Percentiles rank a stretch among this genome's conserved stretches.
Conservation (phyloP, 1,139 yeast species). For the Saccharomyces hybrid region DNA sequence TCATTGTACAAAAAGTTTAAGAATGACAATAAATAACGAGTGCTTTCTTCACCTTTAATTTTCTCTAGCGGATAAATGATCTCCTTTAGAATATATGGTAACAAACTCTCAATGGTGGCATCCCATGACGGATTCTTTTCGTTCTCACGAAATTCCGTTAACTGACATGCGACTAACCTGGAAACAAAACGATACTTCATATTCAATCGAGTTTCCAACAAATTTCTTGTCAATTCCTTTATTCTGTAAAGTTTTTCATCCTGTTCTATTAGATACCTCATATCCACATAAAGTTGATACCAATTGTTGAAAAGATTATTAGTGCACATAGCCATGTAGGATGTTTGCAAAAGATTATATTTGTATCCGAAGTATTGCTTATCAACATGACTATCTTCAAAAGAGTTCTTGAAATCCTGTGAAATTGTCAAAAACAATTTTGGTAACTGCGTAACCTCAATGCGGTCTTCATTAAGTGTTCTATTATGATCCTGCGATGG, state of each 20-base stretch:
- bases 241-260: constrained; percentile 13
- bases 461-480: background rate
- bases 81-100: constrained; percentile 19
- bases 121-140: constrained; percentile 26
- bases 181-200: constrained; percentile 15
- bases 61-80: constrained; percentile 15
- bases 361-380: constrained; percentile 20
- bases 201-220: constrained; percentile 16
- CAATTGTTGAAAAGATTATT: constrained; percentile 19
- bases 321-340: constrained; percentile 22
- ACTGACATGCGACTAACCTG: constrained; percentile 13
- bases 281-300: constrained; percentile 27
- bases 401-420: constrained; percentile 11
- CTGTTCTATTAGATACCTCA: constrained; percentile 12
- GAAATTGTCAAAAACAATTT: constrained; percentile 9
- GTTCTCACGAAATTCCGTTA: constrained; percentile 15
- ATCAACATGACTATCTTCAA: constrained; percentile 13
- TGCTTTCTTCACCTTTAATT: constrained; percentile 12
- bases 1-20: constrained; percentile 20
- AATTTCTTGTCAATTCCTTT: constrained; percentile 18
- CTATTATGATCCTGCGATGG: background rate
- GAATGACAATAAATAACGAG: constrained; percentile 9
- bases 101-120: constrained; percentile 14
- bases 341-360: constrained; percentile 25
- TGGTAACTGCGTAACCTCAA: constrained; percentile 19